A percentile compares a stretch with the other conserved stretches of the same genome.
Conservation (phyloP, 2,329 filamentous ascomycete genomes). For the Cladorrhinum sp. region DNA sequence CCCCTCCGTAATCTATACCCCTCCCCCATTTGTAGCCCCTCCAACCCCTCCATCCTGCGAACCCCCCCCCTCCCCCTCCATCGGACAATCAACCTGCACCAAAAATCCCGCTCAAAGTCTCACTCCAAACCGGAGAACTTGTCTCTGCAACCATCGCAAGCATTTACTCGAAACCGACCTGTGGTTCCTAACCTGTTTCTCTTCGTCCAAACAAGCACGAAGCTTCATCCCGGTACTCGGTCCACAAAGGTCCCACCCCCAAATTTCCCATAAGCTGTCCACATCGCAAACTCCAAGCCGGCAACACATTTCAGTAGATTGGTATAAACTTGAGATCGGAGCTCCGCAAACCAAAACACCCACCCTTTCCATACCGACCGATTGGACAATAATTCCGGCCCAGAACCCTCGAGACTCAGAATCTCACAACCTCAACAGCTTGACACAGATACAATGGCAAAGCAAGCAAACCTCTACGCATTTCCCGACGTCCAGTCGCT, state of each 20-base stretch:
- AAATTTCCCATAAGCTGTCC: neutral
- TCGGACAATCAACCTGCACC: slow-evolving; percentile 3
- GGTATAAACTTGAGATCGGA: neutral
- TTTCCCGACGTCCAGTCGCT: slow-evolving; percentile 70
- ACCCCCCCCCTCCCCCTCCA: neutral
- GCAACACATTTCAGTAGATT: neutral
- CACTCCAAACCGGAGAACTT: neutral
- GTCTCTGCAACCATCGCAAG: neutral
- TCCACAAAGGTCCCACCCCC: neutral
- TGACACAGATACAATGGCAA: slow-evolving; percentile 44
- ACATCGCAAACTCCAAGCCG: neutral
- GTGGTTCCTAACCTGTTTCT: neutral
- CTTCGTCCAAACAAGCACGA: neutral
- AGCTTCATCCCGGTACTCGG: neutral
- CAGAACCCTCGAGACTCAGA: neutral
- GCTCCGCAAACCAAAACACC: neutral
- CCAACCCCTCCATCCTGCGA: slow-evolving; percentile 13
- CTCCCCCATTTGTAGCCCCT: slow-evolving; percentile 4
- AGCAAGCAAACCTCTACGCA: slow-evolving; percentile 71
- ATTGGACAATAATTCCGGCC: slow-evolving; percentile 3
- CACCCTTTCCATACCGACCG: neutral
- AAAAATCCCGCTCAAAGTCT: slow-evolving; percentile 9
- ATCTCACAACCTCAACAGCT: neutral
- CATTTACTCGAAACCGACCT: neutral
- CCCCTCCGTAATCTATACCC: neutral